Conservation (phyloP, 305 asterid species). For the Fraxinus baroniana region DNA sequence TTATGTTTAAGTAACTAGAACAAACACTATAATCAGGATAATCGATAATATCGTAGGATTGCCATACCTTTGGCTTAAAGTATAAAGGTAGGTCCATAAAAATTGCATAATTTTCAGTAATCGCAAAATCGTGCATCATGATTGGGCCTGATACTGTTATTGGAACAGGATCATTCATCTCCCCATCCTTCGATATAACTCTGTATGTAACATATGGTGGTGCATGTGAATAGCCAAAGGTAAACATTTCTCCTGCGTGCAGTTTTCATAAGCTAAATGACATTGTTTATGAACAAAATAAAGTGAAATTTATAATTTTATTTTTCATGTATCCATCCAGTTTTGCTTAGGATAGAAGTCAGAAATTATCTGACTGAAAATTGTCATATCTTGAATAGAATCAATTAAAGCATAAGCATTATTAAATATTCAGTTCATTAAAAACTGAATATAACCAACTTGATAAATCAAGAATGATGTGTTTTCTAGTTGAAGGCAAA, state of each 20-base stretch:
- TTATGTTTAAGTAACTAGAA: not conserved
- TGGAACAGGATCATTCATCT: slow-evolving; percentile 86
- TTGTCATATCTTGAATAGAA: not conserved
- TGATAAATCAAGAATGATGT: not conserved
- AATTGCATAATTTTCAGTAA: slow-evolving; percentile 89
- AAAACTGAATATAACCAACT: not conserved
- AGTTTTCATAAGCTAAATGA: slow-evolving; percentile 19
- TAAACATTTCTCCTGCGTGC: slow-evolving; percentile 86
- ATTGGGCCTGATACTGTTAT: slow-evolving; percentile 73
- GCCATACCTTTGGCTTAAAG: slow-evolving; percentile 75
- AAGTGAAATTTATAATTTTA: not conserved
- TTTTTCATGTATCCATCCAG: not conserved
- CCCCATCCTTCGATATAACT: slow-evolving; percentile 85
- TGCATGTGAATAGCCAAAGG: slow-evolving; percentile 74
- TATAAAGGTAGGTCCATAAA: slow-evolving; percentile 90
- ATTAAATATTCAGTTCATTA: not conserved
- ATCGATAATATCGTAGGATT: slow-evolving; percentile 6
- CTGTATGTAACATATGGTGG: slow-evolving; percentile 85
- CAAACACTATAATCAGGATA: not conserved
- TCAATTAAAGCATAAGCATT: not conserved
- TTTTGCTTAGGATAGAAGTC: slow-evolving; percentile 4
- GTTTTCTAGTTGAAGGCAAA: not conserved
- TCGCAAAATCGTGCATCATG: slow-evolving; percentile 99
- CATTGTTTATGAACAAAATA: not conserved
- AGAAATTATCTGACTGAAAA: not conserved